Evolutionary conservation across 2,329 filamentous ascomycete genomes (phyloP).

Genomic region (Ceratocystis colombiana): DNA sequence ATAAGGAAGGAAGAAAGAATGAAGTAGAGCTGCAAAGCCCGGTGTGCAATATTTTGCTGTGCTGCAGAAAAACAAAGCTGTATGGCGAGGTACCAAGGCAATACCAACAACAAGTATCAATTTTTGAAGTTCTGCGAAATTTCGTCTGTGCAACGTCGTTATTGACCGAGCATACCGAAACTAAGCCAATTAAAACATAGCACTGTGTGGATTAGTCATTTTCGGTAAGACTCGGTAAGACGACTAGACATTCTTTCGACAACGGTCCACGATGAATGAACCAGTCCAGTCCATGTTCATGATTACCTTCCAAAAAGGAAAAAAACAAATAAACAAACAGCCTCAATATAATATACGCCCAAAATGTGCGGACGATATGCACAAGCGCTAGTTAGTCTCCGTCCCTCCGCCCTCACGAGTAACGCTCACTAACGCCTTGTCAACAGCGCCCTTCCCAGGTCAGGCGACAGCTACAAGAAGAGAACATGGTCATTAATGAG

Average conservation of each 20-base stretch:
- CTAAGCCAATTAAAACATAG: not conserved
- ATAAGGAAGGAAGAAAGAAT: not conserved
- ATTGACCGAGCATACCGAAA: constrained; percentile 19
- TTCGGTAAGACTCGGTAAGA: constrained; percentile 12
- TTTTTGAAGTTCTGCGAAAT: constrained; percentile 2
- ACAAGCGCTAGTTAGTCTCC: constrained; percentile 32
- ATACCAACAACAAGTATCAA: not conserved
- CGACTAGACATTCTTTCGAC: not conserved
- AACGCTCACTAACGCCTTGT: constrained; percentile 30
- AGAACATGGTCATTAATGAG: constrained; percentile 63
- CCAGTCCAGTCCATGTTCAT: not conserved
- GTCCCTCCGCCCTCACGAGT: not conserved
- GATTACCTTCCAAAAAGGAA: not conserved
- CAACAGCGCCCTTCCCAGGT: constrained; percentile 65
- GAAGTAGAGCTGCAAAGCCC: not conserved
- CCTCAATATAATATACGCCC: not conserved
- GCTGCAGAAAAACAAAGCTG: not conserved
- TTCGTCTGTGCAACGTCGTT: constrained; percentile 14
- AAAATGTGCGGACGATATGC: constrained; percentile 36
- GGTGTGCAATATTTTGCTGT: not conserved
- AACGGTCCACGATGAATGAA: not conserved
- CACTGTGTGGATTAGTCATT: not conserved
- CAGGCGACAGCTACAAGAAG: constrained; percentile 59
- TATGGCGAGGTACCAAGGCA: not conserved
- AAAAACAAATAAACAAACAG: too few relatives aligned